phyloP scores from a whole-genome alignment of 306 rosid genomes.

The Biancaea sappan region DNA sequence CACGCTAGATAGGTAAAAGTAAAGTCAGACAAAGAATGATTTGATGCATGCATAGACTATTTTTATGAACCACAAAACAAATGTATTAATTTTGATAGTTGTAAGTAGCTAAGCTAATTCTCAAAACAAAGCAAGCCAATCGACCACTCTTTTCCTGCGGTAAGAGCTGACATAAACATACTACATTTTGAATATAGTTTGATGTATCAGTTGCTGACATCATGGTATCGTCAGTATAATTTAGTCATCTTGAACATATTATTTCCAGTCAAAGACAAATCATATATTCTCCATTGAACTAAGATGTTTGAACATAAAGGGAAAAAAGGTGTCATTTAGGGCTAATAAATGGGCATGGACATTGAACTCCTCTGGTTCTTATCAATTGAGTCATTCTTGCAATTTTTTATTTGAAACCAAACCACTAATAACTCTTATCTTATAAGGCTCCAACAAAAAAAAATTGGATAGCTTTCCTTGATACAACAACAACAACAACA shows the following conservation, averaged over 20 bases:
- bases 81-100: background rate
- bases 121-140: background rate
- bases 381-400: background rate
- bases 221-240: background rate
- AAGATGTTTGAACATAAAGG: background rate
- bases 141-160: constrained; percentile 4
- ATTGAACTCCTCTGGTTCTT: background rate
- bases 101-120: background rate
- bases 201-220: background rate
- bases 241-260: background rate
- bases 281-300: background rate
- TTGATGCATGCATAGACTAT: background rate
- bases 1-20: constrained; percentile 52
- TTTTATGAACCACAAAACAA: constrained; percentile 6
- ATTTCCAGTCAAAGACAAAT: background rate
- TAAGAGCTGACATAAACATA: background rate
- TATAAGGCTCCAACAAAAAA: background rate
- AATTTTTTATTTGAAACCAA: constrained; percentile 2
- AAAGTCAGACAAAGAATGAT: constrained; percentile 23
- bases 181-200: background rate
- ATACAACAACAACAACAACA: too few species aligned
- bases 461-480: background rate
- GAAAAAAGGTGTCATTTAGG: background rate
- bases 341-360: background rate
- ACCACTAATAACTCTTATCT: background rate